A percentile compares a stretch with the other conserved stretches of the same genome.
Evolutionary conservation across 2,329 filamentous ascomycete genomes (phyloP).

Genomic region (Sphaerulina vaccinii): DNA sequence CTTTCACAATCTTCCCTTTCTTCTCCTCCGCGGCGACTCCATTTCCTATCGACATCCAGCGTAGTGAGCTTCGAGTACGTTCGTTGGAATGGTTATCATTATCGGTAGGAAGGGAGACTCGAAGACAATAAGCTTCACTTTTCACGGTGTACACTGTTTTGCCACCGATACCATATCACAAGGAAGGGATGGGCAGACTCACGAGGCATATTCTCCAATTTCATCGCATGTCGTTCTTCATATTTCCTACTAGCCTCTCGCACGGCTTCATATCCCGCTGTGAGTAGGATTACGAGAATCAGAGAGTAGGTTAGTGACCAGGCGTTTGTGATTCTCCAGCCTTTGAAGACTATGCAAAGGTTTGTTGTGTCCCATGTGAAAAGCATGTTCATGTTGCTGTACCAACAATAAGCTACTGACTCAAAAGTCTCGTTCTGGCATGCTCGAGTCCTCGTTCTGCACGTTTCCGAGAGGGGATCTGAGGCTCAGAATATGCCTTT

Average conservation of each 20-base stretch:
- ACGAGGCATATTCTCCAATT: conserved; percentile 45
- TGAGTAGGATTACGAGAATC: conserved; percentile 74
- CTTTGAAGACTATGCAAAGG: conserved; percentile 92
- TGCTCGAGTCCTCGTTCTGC: no score
- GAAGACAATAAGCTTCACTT: background rate
- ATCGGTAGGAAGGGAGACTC: background rate
- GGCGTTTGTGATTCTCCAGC: conserved; percentile 80
- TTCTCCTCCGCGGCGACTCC: conserved; percentile 53
- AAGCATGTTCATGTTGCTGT: conserved; percentile 88
- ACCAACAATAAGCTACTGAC: no score
- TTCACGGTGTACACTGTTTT: background rate
- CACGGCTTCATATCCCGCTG: conserved; percentile 89
- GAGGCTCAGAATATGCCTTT: no score
- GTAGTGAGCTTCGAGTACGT: conserved; percentile 69
- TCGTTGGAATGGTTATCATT: conserved; percentile 34
- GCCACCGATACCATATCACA: background rate
- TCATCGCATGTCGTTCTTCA: conserved; percentile 58
- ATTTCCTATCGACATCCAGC: conserved; percentile 45
- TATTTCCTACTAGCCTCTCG: conserved; percentile 75
- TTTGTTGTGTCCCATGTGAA: conserved; percentile 95
- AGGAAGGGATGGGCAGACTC: conserved; percentile 26
- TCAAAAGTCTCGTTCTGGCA: no score
- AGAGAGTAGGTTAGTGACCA: conserved; percentile 78
- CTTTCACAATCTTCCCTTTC: conserved; percentile 75
- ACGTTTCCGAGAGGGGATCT: no score